phyloP scores from a whole-genome alignment of 495 filamentous ascomycete species.

The Penicillium parvum region DNA sequence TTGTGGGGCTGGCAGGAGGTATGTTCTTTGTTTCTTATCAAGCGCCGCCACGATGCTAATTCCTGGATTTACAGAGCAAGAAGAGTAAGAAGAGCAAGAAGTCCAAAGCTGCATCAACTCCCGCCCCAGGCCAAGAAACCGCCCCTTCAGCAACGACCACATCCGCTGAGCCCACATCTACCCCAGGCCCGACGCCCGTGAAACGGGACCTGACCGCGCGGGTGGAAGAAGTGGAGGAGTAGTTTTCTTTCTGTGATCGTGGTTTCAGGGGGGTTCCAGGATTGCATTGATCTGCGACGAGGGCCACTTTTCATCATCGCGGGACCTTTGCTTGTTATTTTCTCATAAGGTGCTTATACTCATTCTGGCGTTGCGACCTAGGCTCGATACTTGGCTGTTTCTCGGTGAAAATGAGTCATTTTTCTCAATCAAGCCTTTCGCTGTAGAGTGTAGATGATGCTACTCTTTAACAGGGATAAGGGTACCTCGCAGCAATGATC shows the following conservation, averaged over 20 bases:
- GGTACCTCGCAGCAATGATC: no score
- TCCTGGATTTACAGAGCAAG: slow-evolving; percentile 29
- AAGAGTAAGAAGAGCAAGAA: slow-evolving; percentile 65
- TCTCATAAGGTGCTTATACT: neutral
- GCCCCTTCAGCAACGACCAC: slow-evolving; percentile 56
- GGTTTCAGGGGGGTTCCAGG: neutral
- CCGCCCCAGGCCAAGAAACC: slow-evolving; percentile 30
- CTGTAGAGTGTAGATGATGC: no score
- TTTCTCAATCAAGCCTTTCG: slow-evolving; percentile 1
- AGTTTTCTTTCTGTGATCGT: slow-evolving; percentile 23
- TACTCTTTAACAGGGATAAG: no score
- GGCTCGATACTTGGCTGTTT: neutral
- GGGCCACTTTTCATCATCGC: neutral
- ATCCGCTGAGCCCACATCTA: slow-evolving; percentile 50
- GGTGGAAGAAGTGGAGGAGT: slow-evolving; percentile 66
- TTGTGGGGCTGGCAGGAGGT: slow-evolving; percentile 99
- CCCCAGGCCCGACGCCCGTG: slow-evolving; percentile 32
- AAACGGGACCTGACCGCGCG: slow-evolving; percentile 53
- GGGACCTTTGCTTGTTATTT: neutral
- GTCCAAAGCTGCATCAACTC: slow-evolving; percentile 38
- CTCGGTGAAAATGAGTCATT: neutral
- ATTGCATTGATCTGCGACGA: neutral
- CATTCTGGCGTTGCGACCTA: neutral
- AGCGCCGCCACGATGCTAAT: slow-evolving; percentile 4
- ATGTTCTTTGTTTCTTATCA: slow-evolving; percentile 11